Evolutionary conservation across 345 rosid species (phyloP).

Genomic region (Trapa bicornis): DNA sequence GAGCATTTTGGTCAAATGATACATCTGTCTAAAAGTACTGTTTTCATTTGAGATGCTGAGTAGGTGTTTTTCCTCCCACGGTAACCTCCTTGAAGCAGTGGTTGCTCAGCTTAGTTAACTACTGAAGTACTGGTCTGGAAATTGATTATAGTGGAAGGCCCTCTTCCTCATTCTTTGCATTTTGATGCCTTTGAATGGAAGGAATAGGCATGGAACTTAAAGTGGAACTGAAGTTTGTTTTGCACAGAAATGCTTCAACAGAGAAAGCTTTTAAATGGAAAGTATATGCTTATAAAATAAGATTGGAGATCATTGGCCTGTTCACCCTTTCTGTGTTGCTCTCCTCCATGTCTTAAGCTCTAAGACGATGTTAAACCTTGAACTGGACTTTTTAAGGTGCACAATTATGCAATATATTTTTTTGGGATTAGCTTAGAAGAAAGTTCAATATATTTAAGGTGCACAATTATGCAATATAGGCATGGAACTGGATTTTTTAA

Average conservation of each 20-base stretch:
- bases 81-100: neutral
- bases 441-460: neutral
- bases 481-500: neutral
- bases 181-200: neutral
- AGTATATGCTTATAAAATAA: neutral
- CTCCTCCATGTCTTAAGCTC: neutral
- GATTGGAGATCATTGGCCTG: neutral
- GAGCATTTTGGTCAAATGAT: neutral
- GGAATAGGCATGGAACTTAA: neutral
- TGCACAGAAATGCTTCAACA: neutral
- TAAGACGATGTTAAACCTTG: neutral
- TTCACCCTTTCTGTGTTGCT: too few species aligned
- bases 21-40: neutral
- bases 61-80: neutral
- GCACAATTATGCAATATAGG: too few species aligned
- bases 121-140: neutral
- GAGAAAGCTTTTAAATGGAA: neutral
- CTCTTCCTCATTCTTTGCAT: neutral
- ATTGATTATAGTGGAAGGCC: neutral
- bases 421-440: neutral
- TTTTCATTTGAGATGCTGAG: neutral
- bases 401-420: too few species aligned
- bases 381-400: neutral
- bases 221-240: neutral
- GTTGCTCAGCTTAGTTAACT: neutral